phyloP scores from a whole-genome alignment of 2,329 filamentous ascomycete genomes.

The Aspergillus glaucus region DNA sequence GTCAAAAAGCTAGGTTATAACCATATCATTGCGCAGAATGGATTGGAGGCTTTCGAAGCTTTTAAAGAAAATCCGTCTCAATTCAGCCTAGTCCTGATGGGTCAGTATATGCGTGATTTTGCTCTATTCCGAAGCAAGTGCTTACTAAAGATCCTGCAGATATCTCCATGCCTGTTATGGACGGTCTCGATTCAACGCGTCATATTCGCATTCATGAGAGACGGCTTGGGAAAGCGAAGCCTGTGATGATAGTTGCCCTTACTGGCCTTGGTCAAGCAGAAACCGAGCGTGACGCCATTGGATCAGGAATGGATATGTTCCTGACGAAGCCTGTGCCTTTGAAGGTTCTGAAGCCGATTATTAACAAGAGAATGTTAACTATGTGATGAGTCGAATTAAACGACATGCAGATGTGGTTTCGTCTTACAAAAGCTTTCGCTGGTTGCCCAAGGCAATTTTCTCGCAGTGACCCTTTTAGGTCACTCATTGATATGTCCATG shows the following conservation, averaged over 20 bases:
- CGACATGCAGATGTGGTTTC: too few species aligned
- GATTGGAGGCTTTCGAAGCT: constrained; percentile 26
- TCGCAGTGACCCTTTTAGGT: too few species aligned
- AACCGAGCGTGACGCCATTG: constrained; percentile 24
- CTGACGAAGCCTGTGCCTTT: constrained; percentile 24
- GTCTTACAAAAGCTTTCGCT: too few species aligned
- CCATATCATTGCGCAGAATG: constrained; percentile 29
- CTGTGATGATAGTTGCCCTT: constrained; percentile 21
- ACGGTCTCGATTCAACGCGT: constrained; percentile 27
- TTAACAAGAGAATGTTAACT: not conserved
- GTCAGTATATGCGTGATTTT: constrained; percentile 3
- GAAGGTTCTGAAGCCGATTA: not conserved
- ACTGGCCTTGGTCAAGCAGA: constrained; percentile 26
- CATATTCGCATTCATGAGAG: constrained; percentile 23
- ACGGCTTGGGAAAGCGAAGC: constrained; percentile 1
- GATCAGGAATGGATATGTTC: constrained; percentile 28
- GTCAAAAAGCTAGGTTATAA: constrained; percentile 22
- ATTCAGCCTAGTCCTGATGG: constrained; percentile 13
- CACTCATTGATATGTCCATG: too few species aligned
- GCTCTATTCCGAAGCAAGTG: not conserved
- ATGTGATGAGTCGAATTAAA: too few species aligned
- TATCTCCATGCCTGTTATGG: constrained; percentile 34
- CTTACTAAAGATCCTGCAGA: constrained; percentile 14
- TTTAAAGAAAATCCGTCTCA: constrained; percentile 11
- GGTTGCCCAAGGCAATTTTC: too few species aligned